These are phyloP conservation scores for Xylaria nigripes DNA, from an alignment of 495 filamentous ascomycete genomes.

Conservation along the genomic window DNA sequence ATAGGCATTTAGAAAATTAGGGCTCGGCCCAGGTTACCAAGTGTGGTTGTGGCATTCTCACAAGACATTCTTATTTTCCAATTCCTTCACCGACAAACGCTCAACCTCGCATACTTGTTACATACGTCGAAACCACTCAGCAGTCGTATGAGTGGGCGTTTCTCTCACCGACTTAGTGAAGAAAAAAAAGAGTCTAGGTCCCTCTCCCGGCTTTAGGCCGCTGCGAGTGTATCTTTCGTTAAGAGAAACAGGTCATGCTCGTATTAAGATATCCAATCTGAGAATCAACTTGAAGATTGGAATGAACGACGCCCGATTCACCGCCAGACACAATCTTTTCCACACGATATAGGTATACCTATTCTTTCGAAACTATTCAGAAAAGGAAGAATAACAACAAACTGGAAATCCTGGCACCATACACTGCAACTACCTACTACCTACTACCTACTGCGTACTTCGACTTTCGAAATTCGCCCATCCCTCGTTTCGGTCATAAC, in stretches of 20 bases:
- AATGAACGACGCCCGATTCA: not conserved
- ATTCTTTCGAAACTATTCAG: no score
- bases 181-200: not conserved
- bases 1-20: not conserved
- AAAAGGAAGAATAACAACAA: not conserved
- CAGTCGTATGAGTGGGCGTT: constrained; percentile 1
- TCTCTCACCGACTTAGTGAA: constrained; percentile 3
- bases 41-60: not conserved
- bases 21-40: not conserved
- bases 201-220: not conserved
- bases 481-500: not conserved
- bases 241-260: constrained; percentile 8
- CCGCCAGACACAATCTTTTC: not conserved
- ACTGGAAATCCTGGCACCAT: not conserved
- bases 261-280: constrained; percentile 6
- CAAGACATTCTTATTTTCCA: not conserved
- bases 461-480: not conserved
- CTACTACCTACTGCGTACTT: not conserved
- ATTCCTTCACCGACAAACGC: constrained; percentile 7
- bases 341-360: not conserved
- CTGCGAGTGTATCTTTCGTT: not conserved
- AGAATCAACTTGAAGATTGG: constrained; percentile 6
- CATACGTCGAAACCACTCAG: not conserved
- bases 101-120: constrained; percentile 1
- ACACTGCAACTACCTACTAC: not conserved